A percentile compares a stretch with the other conserved stretches of the same genome.
Conservation (phyloP, 1,284 basidiomycete genomes). For the Serendipita sp. region DNA sequence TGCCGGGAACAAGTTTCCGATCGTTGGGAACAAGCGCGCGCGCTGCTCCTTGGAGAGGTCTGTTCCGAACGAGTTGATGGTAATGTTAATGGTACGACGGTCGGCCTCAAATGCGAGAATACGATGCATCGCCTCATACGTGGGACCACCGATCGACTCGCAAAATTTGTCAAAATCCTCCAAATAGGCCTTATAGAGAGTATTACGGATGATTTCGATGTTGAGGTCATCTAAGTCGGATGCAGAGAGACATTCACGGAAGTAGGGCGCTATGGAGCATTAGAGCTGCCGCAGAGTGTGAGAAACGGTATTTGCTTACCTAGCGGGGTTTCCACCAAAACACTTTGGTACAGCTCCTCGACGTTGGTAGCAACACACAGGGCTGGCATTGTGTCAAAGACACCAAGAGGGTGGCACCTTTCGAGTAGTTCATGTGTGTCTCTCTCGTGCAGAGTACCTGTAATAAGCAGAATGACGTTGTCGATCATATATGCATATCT, state of each 20-base stretch:
- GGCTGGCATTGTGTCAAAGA: slow-evolving; percentile 98
- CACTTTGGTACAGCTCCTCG: slow-evolving; percentile 96
- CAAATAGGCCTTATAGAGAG: slow-evolving; percentile 98
- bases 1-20: slow-evolving; percentile 88
- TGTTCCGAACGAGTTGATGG: slow-evolving; percentile 97
- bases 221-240: slow-evolving; percentile 97
- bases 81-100: slow-evolving; percentile 93
- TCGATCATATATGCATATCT: slow-evolving; percentile 99
- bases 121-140: slow-evolving; percentile 75
- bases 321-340: slow-evolving; percentile 92
- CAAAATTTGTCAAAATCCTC: slow-evolving; percentile 88
- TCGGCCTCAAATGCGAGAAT: slow-evolving; percentile 96
- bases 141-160: slow-evolving; percentile 67
- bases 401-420: slow-evolving; percentile 91
- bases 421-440: slow-evolving; percentile 95
- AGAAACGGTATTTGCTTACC: slow-evolving; percentile 35
- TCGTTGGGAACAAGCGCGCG: slow-evolving; percentile 87
- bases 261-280: slow-evolving; percentile 72
- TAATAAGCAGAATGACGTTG: slow-evolving; percentile 95
- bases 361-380: slow-evolving; percentile 98
- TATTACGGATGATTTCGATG: slow-evolving; percentile 99
- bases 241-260: slow-evolving; percentile 88
- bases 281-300: background rate
- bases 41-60: slow-evolving; percentile 91
- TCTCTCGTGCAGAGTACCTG: slow-evolving; percentile 91